Conservation (phyloP, 192 early-diverging fungal genomes). For the Umbelopsis sp. region DNA sequence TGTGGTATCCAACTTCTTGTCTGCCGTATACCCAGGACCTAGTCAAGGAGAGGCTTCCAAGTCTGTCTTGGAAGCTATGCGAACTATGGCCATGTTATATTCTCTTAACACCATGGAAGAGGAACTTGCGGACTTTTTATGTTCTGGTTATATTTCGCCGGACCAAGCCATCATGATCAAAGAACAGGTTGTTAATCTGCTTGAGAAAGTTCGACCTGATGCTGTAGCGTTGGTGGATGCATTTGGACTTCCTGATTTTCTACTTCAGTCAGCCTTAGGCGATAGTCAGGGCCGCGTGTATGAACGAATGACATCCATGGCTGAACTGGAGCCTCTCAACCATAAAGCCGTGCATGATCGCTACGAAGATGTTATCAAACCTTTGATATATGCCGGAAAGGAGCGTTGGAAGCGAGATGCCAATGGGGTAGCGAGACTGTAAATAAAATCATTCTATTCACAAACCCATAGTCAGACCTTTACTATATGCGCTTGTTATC, state of each 20-base stretch:
- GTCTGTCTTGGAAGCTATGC: conserved; percentile 45
- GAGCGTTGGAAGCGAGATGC: conserved; percentile 24
- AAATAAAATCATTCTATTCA: conserved; percentile 2
- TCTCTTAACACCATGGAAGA: conserved; percentile 67
- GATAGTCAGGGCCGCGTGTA: conserved; percentile 76
- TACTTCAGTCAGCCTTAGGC: conserved; percentile 79
- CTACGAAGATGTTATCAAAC: conserved; percentile 49
- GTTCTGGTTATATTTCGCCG: conserved; percentile 55
- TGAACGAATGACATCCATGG: conserved; percentile 71
- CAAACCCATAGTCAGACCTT: too few species aligned
- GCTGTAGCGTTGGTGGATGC: conserved; percentile 81
- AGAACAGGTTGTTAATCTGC: conserved; percentile 48
- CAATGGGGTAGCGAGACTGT: conserved; percentile 29
- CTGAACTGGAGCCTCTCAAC: conserved; percentile 77
- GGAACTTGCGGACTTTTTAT: conserved; percentile 65
- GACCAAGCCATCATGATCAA: conserved; percentile 55
- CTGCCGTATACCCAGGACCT: conserved; percentile 51
- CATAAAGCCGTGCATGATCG: conserved; percentile 54
- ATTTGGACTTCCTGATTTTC: conserved; percentile 73
- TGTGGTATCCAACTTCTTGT: conserved; percentile 72
- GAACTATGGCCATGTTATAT: conserved; percentile 48
- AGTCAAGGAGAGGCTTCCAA: conserved; percentile 32
- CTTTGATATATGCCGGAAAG: conserved; percentile 34
- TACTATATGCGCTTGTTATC: too few species aligned
- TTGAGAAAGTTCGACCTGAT: conserved; percentile 73